A percentile compares a stretch with the other conserved stretches of the same genome.
phyloP scores from a whole-genome alignment of 2,329 filamentous ascomycete genomes.

The Penicillium sp. region DNA sequence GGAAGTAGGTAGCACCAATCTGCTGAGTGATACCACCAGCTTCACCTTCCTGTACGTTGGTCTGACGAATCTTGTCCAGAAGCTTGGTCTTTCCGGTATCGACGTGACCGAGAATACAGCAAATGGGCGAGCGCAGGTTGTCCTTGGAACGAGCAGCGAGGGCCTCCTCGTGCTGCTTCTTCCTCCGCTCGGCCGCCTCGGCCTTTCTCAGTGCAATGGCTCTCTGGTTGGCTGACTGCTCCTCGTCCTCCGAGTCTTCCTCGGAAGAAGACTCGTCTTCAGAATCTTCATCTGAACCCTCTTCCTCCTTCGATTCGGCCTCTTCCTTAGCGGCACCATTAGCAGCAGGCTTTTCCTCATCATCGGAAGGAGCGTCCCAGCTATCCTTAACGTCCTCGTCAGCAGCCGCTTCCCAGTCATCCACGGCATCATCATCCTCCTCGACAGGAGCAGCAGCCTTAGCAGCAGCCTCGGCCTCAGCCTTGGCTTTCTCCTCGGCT shows the following conservation, averaged over 20 bases:
- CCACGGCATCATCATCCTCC: conserved; percentile 55
- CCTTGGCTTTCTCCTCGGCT: conserved; percentile 74
- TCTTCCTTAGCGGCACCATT: conserved; percentile 6
- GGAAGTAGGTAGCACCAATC: conserved; percentile 99
- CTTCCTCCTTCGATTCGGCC: conserved; percentile 25
- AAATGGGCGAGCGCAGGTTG: conserved; percentile 94
- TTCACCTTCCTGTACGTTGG: conserved; percentile 98
- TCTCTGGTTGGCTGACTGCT: conserved; percentile 67
- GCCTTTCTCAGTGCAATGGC: conserved; percentile 77
- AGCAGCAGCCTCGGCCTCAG: conserved; percentile 59
- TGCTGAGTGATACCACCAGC: conserved; percentile 99
- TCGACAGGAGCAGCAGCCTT: conserved; percentile 55
- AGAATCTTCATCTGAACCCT: conserved; percentile 28
- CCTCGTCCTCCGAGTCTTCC: conserved; percentile 62
- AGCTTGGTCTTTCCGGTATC: conserved; percentile 99
- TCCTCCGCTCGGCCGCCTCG: conserved; percentile 82
- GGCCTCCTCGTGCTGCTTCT: conserved; percentile 87
- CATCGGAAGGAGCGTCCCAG: conserved; percentile 70
- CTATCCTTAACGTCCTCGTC: conserved; percentile 83
- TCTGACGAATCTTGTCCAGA: conserved; percentile 96
- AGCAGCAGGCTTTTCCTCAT: conserved; percentile 59
- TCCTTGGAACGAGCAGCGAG: conserved; percentile 88
- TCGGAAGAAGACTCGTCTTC: conserved; percentile 49
- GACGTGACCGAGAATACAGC: conserved; percentile 99
- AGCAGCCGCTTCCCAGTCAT: conserved; percentile 85